Conservation (phyloP, 2,329 filamentous ascomycete genomes). For the Cladophialophora psammophila region DNA sequence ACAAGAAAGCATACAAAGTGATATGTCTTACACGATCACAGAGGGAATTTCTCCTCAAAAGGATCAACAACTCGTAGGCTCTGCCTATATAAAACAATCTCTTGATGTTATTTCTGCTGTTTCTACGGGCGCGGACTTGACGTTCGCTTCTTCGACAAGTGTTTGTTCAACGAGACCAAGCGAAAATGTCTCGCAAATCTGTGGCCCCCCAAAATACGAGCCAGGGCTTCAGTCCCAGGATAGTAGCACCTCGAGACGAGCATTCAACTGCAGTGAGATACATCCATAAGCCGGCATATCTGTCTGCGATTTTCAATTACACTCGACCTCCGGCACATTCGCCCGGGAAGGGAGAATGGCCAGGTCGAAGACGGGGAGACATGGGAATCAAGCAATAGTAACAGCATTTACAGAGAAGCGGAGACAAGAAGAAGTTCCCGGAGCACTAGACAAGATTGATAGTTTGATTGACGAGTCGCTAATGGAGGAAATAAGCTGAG, state of each 20-base stretch:
- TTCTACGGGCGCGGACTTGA: not conserved
- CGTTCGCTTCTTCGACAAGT: not conserved
- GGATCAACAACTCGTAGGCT: not conserved
- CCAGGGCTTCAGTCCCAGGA: not conserved
- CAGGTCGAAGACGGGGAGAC: not conserved
- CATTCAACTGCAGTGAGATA: not conserved
- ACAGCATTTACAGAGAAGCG: not conserved
- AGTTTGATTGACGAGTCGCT: not conserved
- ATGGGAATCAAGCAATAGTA: too few relatives aligned
- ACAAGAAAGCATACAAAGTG: not conserved
- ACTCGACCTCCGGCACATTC: not conserved
- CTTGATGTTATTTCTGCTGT: not conserved
- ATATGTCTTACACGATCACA: not conserved
- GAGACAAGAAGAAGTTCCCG: not conserved
- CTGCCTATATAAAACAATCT: not conserved
- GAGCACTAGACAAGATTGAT: not conserved
- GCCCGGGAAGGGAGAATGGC: not conserved
- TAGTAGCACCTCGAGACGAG: not conserved
- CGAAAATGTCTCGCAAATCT: not conserved
- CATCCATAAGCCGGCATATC: not conserved
- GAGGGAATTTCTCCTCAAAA: not conserved
- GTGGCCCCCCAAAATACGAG: not conserved
- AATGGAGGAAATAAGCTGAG: not conserved
- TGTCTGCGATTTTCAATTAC: not conserved
- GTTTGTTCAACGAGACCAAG: slow-evolving; percentile 6